Base-by-base conservation (phyloP, 1,139 yeast species). In the Yamadazyma friedrichii region DNA sequence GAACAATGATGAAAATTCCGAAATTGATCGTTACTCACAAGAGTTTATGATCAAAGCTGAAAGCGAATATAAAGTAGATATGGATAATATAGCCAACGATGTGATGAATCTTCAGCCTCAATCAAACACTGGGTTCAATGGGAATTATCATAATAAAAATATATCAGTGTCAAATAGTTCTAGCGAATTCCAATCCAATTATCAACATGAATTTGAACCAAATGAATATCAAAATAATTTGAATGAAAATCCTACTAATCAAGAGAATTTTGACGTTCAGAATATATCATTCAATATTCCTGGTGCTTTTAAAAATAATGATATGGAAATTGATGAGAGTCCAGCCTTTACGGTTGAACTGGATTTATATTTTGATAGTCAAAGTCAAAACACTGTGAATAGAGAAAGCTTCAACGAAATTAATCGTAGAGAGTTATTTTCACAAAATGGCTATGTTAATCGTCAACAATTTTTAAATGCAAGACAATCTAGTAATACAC, bases 301-400 rank as follows among this genome's bases (percentile, higher is more conserved):
- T 3, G 70, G 70, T 4, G 68, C 64, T 4, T 65, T 62, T 44
- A 54, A 52, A 36, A 48, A 40, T 35, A 45, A 47, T 24, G 65
- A 65, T 39, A 66, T 68, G 73, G 74, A 67, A 15, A 41, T 68
- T 20, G 74, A 67, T 41, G 70, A 67, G 36, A 61, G 66, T 13
- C 73, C 74, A 3, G 72, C 70, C 9, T 67, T 68, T 42, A 61
- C 73, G 2, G 57, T 68, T 15, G 74, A 64, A 28, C 66, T 61
- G 62, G 70, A 65, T 41, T 37, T 56, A 25, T 59, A 46, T 35
- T 52, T 50, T 39, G 64, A 59, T 43, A 48, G 56, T 5, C 24
- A 40, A 9, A 50, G 49, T 38, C 41, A 39, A 17, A 38, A 38
- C 15, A 41, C 27, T 6, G 15, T 20, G 12, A 31, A 34, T 26